Conservation (phyloP, 768 basidiomycete species). For the Boletus insuetus region DNA sequence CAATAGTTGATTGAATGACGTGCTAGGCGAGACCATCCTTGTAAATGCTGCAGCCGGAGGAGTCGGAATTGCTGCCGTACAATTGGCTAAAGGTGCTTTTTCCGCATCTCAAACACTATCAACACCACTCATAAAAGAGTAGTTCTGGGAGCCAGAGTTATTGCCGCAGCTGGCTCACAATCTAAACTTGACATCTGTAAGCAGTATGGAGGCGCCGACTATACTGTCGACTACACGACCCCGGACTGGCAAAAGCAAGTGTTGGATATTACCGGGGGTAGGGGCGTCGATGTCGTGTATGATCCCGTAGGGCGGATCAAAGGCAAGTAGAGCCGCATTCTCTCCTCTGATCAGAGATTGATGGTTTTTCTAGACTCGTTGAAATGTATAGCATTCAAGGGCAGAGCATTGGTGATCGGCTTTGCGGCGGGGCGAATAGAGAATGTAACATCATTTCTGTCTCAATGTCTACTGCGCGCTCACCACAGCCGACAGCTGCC, state of each 20-base stretch:
- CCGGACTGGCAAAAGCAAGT: slow-evolving; percentile 90
- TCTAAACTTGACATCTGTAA: slow-evolving; percentile 79
- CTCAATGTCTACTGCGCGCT: background rate
- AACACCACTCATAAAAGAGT: background rate
- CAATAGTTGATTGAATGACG: slow-evolving; percentile 5
- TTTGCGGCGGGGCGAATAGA: slow-evolving; percentile 37
- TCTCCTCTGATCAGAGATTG: background rate
- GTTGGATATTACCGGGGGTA: slow-evolving; percentile 73
- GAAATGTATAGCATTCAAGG: slow-evolving; percentile 95
- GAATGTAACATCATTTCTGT: slow-evolving; percentile 6
- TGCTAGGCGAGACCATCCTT: slow-evolving; percentile 82
- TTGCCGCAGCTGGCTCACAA: slow-evolving; percentile 83
- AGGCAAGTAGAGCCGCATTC: slow-evolving; percentile 36
- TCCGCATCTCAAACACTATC: background rate
- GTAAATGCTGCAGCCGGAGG: slow-evolving; percentile 96
- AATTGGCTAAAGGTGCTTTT: slow-evolving; percentile 80
- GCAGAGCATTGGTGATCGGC: slow-evolving; percentile 89
- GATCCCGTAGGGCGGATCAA: slow-evolving; percentile 83
- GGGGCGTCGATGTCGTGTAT: slow-evolving; percentile 84
- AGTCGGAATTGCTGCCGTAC: slow-evolving; percentile 88
- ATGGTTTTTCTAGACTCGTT: slow-evolving; percentile 55
- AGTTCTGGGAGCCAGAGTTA: slow-evolving; percentile 92
- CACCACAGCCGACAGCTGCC: slow-evolving; percentile 55
- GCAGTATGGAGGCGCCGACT: slow-evolving; percentile 78
- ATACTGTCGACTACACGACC: slow-evolving; percentile 74